phyloP scores from a whole-genome alignment of 2,329 filamentous ascomycete species.

The Biscogniauxia mediterranea region DNA sequence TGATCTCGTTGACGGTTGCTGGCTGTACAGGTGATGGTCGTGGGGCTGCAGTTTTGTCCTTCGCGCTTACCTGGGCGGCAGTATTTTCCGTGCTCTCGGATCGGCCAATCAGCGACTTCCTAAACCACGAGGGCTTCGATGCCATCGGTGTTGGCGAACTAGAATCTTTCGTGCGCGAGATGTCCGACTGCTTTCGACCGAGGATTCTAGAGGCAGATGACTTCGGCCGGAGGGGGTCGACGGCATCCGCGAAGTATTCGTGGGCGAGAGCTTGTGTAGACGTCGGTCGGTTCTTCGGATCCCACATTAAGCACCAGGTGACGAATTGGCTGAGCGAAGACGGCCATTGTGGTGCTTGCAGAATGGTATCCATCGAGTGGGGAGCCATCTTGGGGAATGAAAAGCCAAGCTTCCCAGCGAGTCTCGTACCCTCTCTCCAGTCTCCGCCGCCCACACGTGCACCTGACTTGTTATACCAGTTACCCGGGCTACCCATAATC shows the following conservation, averaged over 20 bases:
- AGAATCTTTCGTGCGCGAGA: slow-evolving; percentile 68
- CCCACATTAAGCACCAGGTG: slow-evolving; percentile 99
- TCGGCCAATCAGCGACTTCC: slow-evolving; percentile 85
- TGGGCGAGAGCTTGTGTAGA: slow-evolving; percentile 92
- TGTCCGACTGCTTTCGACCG: slow-evolving; percentile 85
- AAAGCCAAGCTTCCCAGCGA: slow-evolving; percentile 95
- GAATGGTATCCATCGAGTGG: slow-evolving; percentile 90
- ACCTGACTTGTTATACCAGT: slow-evolving; percentile 94
- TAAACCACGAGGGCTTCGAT: slow-evolving; percentile 93
- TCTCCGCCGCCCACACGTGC: slow-evolving; percentile 88
- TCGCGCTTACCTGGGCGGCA: slow-evolving; percentile 43
- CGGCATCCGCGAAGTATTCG: slow-evolving; percentile 89
- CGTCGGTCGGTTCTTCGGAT: slow-evolving; percentile 86
- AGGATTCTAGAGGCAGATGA: slow-evolving; percentile 81
- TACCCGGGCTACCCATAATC: slow-evolving; percentile 97
- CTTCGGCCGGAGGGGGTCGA: slow-evolving; percentile 89
- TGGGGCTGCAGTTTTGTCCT: slow-evolving; percentile 44
- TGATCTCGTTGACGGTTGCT: slow-evolving; percentile 36
- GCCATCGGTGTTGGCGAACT: slow-evolving; percentile 57
- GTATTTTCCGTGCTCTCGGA: slow-evolving; percentile 67
- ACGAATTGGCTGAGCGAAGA: slow-evolving; percentile 85
- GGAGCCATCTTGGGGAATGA: slow-evolving; percentile 99
- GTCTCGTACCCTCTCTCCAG: slow-evolving; percentile 89
- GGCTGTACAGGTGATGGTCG: slow-evolving; percentile 30
- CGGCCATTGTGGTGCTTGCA: slow-evolving; percentile 90